Base-by-base conservation (phyloP, 1,284 basidiomycete species). In the Afroboletus lepidellus region DNA sequence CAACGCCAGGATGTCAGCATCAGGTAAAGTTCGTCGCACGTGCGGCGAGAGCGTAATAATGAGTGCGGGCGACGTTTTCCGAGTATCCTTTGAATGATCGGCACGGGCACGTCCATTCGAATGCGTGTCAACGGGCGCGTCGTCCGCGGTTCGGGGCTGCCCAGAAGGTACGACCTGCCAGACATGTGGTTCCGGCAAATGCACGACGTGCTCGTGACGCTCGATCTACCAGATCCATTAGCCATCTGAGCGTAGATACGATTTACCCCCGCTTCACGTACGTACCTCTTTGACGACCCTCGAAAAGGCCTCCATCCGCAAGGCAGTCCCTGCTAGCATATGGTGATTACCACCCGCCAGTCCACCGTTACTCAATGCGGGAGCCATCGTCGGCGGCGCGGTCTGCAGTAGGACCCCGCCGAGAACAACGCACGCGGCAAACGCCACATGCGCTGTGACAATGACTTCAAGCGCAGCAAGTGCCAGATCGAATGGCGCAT, bases 331-430 rank as follows among this genome's bases (percentile, higher is more conserved):
- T 32, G 6, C 54, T 48, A 2, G 39, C 23, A 44, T 11, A 30
- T 51, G 50, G 8, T 8, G 3, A 20, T 34, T 15, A 2, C 50
- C 41, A 21, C 49, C 49, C 41, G 53, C 48, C 1, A 55, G 24
- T 8, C 55, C 60, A 7, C 57, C 49, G 20, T 46, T 65, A 11
- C 29, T 52, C 33, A 47, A 30, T 3, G 48, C 55, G 16, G 34
- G 48, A 1, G 53, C 4, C 15, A 45, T 20, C 36, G 74, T 57
- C 34, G 66, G 53, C 20, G 94, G 94, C 0, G 92, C 83, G 0
- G 94, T 97, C 67, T 97, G 94, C 3, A 97, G 71, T 1, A 98
- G 75, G 1, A 94, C 85, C 9, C 87, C 83, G 3, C 90, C 93
- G 24, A 94, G 86, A 0, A 88, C 80, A 5, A 85, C 75, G 20